These are phyloP conservation scores for Vanrija sp. DNA, from an alignment of 1,284 basidiomycete genomes.

Conservation along the genomic window DNA sequence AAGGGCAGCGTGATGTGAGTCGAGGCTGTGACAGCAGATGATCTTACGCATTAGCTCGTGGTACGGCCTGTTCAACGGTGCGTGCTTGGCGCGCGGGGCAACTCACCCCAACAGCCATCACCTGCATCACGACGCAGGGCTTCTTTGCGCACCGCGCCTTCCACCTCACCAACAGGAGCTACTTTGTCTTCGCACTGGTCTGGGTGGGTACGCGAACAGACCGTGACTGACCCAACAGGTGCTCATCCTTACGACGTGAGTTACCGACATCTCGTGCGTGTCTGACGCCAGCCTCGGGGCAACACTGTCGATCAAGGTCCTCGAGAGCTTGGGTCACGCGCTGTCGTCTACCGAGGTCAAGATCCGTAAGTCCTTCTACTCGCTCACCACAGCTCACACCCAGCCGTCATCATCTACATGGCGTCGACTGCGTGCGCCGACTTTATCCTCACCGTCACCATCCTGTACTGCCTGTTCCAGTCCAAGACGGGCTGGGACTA, in stretches of 20 bases:
- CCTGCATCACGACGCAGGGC: conserved; percentile 14
- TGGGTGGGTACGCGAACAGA: conserved; percentile 4
- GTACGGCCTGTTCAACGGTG: too few species aligned
- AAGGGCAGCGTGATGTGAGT: too few species aligned
- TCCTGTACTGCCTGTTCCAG: conserved; percentile 23
- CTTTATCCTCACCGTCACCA: conserved; percentile 25
- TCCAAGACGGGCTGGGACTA: conserved; percentile 32
- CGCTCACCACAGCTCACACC: background rate
- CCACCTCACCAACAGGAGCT: conserved; percentile 18
- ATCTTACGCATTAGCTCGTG: background rate
- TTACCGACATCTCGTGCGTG: background rate
- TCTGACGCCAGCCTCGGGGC: background rate
- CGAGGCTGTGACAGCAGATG: background rate
- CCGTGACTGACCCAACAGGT: too few species aligned
- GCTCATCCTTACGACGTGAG: background rate
- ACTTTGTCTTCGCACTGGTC: conserved; percentile 16
- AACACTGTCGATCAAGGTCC: background rate
- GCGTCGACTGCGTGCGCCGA: conserved; percentile 24
- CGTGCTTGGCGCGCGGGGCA: background rate
- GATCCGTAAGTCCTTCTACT: background rate
- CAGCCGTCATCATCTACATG: conserved; percentile 18
- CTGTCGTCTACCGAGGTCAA: background rate
- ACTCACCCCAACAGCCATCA: background rate
- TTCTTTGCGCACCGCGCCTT: conserved; percentile 31
- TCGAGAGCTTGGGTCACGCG: background rate